phyloP scores from a whole-genome alignment of 1,284 basidiomycete genomes.

The Sporisorium iseilematis-ciliati region DNA sequence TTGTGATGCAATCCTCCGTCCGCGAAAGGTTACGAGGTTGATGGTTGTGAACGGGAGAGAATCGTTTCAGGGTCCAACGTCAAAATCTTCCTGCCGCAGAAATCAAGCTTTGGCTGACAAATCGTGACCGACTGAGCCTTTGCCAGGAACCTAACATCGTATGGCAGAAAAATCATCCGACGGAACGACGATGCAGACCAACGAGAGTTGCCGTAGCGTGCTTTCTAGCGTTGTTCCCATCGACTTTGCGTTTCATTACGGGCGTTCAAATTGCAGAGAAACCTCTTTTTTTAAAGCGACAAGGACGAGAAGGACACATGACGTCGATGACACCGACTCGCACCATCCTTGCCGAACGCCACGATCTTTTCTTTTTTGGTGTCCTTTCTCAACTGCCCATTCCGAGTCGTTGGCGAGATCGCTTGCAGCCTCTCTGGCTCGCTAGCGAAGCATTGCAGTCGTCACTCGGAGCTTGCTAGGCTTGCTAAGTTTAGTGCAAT shows the following conservation, averaged over 20 bases:
- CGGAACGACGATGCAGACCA: too few species aligned
- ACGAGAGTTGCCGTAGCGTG: too few species aligned
- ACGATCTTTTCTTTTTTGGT: too few species aligned
- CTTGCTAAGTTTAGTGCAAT: not conserved
- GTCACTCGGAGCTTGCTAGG: not conserved
- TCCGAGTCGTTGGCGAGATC: not conserved
- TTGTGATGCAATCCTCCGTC: conserved; percentile 4
- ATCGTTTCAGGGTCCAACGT: conserved; percentile 29
- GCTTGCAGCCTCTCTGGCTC: not conserved
- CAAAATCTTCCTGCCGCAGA: conserved; percentile 23
- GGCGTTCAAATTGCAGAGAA: too few species aligned
- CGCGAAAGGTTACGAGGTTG: not conserved
- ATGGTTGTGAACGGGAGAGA: not conserved
- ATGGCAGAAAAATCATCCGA: too few species aligned
- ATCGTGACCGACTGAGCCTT: conserved; percentile 13
- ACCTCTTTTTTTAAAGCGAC: too few species aligned
- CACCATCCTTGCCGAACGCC: too few species aligned
- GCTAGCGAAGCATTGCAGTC: not conserved
- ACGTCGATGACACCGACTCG: too few species aligned
- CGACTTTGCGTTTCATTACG: too few species aligned
- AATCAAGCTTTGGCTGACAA: conserved; percentile 13
- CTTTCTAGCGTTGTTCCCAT: too few species aligned
- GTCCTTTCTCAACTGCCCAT: not conserved
- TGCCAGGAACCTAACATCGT: not conserved
- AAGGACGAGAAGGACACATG: too few species aligned